Evolutionary conservation across 345 rosid genomes (phyloP).

Genomic region (Linum usitatissimum): DNA sequence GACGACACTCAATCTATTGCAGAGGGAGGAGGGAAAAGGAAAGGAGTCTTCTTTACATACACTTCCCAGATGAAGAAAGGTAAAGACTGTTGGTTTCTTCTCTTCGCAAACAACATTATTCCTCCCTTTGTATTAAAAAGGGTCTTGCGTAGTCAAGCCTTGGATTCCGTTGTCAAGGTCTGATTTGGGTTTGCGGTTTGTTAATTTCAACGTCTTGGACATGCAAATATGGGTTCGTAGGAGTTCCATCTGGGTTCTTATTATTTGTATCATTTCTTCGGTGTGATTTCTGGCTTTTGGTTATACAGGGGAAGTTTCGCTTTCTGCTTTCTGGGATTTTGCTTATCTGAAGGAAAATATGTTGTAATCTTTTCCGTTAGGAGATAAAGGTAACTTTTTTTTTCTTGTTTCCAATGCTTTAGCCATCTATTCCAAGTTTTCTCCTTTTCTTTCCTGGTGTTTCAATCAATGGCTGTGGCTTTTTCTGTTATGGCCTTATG

Average conservation of each 20-base stretch:
- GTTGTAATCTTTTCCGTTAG: conserved; percentile 13
- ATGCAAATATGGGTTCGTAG: neutral
- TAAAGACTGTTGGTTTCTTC: conserved; percentile 29
- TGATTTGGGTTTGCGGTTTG: conserved; percentile 7
- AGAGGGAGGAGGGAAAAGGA: neutral
- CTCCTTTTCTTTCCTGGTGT: conserved; percentile 1
- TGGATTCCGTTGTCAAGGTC: neutral
- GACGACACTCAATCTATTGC: too few relatives aligned
- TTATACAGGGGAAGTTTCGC: neutral
- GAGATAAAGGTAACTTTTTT: conserved; percentile 11
- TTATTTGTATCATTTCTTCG: neutral
- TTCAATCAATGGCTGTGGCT: conserved; percentile 5
- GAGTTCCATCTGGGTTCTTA: neutral
- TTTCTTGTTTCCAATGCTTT: conserved; percentile 4
- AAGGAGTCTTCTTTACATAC: neutral
- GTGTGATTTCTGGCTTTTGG: conserved; percentile 1
- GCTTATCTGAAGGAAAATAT: conserved; percentile 1
- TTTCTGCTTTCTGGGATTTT: conserved; percentile 18
- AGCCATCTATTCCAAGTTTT: conserved; percentile 1
- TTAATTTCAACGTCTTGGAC: neutral
- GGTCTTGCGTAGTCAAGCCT: neutral
- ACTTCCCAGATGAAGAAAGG: neutral
- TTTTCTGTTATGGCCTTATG: conserved; percentile 1
- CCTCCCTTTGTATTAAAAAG: neutral
- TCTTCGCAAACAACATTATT: conserved; percentile 11